Conservation (phyloP, 2,329 filamentous ascomycete genomes). For the Calonectria crousiana region DNA sequence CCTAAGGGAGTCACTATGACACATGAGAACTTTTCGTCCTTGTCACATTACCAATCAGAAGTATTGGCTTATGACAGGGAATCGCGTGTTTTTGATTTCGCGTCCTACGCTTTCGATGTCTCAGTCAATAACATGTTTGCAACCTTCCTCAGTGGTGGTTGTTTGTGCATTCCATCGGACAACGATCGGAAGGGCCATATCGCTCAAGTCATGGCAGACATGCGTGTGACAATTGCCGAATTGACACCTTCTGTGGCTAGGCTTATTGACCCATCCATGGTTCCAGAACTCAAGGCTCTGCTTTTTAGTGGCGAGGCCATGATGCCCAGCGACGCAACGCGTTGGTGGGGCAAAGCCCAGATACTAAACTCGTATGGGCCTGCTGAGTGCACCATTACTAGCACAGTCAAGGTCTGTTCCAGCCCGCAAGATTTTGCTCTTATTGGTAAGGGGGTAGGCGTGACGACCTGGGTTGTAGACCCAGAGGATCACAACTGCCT, state of each 20-base stretch:
- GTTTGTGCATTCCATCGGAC: conserved; percentile 24
- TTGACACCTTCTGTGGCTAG: neutral
- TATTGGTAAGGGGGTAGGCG: conserved; percentile 17
- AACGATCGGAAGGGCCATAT: conserved; percentile 1
- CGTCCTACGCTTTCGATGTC: conserved; percentile 32
- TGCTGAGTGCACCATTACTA: conserved; percentile 16
- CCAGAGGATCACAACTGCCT: conserved; percentile 7
- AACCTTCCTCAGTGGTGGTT: conserved; percentile 26
- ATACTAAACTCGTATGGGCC: conserved; percentile 37
- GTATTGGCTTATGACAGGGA: neutral
- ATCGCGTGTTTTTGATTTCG: conserved; percentile 15
- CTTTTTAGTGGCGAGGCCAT: neutral
- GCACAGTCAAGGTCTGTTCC: neutral
- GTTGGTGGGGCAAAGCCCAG: conserved; percentile 27
- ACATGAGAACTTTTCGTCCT: conserved; percentile 26
- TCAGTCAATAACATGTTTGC: conserved; percentile 24
- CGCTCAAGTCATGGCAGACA: neutral
- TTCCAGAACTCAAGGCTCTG: neutral
- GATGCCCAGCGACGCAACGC: neutral
- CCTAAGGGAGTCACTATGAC: conserved; percentile 40
- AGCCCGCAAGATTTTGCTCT: neutral
- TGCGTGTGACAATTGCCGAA: neutral
- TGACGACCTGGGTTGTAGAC: conserved; percentile 20
- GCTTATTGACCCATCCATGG: neutral
- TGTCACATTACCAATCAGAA: neutral